Conservation (phyloP, 2,329 filamentous ascomycete genomes). For the Epichloe gansuensis region DNA sequence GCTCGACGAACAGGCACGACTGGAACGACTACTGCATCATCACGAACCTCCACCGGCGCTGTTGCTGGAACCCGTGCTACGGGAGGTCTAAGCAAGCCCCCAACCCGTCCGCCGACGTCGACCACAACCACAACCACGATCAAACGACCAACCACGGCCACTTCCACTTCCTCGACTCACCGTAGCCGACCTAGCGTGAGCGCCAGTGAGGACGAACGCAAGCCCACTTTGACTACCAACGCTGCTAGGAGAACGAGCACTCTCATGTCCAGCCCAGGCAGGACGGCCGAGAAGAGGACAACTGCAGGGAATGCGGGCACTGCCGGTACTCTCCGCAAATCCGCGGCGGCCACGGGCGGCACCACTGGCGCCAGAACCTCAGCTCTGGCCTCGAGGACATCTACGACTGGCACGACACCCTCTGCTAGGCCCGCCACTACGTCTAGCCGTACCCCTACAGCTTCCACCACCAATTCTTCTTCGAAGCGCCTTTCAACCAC, state of each 20-base stretch:
- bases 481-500: conserved; percentile 46
- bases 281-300: conserved; percentile 23
- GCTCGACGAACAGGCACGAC: conserved; percentile 21
- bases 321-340: conserved; percentile 22
- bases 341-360: conserved; percentile 19
- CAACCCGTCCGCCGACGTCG: conserved; percentile 32
- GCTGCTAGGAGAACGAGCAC: conserved; percentile 32
- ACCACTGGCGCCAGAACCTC: conserved; percentile 27
- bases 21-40: conserved; percentile 14
- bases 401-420: conserved; percentile 14
- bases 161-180: conserved; percentile 29
- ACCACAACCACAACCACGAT: conserved; percentile 18
- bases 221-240: conserved; percentile 24
- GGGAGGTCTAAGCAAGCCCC: conserved; percentile 32
- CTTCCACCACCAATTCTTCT: conserved; percentile 26
- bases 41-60: conserved; percentile 8
- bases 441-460: conserved; percentile 24
- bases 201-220: conserved; percentile 39
- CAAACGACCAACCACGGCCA: conserved; percentile 20
- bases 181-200: conserved; percentile 35
- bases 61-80: conserved; percentile 4
- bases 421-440: conserved; percentile 23
- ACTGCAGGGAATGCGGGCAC: conserved; percentile 22
- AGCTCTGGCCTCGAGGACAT: conserved; percentile 18
- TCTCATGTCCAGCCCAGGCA: conserved; percentile 27